Percentiles rank a stretch among this genome's conserved stretches.
phyloP scores from a whole-genome alignment of 2,329 filamentous ascomycete species.

The Didymella exigua region DNA sequence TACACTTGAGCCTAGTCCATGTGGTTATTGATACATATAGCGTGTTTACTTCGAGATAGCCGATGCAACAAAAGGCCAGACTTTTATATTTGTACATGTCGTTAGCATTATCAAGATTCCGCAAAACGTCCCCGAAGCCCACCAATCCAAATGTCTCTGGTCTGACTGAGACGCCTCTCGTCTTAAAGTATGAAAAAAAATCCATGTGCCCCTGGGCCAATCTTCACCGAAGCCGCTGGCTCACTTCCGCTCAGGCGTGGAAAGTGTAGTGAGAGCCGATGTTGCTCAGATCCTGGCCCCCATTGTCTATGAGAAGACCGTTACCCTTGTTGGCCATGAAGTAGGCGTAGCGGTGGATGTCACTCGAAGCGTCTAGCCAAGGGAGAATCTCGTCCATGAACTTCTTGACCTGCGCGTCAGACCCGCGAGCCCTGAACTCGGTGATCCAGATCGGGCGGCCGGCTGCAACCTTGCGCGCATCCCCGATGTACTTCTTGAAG shows the following conservation, averaged over 20 bases:
- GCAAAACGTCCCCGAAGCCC: too few species aligned
- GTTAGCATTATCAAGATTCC: too few species aligned
- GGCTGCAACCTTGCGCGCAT: conserved; percentile 53
- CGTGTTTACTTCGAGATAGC: too few species aligned
- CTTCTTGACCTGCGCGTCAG: conserved; percentile 20
- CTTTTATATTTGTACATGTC: too few species aligned
- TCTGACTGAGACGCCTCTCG: too few species aligned
- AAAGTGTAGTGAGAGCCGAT: conserved; percentile 24
- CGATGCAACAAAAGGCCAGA: too few species aligned
- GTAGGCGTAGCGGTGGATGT: conserved; percentile 43
- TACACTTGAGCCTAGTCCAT: too few species aligned
- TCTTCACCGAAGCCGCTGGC: too few species aligned
- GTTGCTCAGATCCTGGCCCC: conserved; percentile 21
- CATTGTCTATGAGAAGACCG: conserved; percentile 24
- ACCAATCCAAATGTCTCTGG: too few species aligned
- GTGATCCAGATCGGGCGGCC: conserved; percentile 53
- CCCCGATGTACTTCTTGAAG: conserved; percentile 46
- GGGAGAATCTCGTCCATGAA: conserved; percentile 40
- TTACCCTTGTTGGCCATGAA: conserved; percentile 24
- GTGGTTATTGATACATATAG: too few species aligned
- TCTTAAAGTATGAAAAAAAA: too few species aligned
- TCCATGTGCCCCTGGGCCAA: too few species aligned
- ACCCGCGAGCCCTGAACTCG: conserved; percentile 35
- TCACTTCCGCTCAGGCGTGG: not conserved
- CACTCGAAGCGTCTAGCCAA: conserved; percentile 37